phyloP scores from a whole-genome alignment of 1,284 basidiomycete species.

The Ceratobasidium sp. region DNA sequence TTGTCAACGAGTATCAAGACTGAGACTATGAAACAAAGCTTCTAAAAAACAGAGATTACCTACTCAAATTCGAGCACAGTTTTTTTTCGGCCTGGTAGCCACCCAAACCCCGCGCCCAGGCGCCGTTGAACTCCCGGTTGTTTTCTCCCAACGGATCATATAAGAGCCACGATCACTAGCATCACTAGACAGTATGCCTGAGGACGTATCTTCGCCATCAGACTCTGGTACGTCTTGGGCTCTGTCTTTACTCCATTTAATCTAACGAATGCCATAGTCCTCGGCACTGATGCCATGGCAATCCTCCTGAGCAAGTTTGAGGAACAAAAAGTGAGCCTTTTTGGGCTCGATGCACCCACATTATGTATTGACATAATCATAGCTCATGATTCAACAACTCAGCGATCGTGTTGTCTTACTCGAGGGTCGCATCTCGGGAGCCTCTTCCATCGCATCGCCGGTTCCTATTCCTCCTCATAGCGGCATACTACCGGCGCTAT shows the following conservation, averaged over 20 bases:
- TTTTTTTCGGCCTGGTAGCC: slow-evolving; percentile 19
- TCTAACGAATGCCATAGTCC: background rate
- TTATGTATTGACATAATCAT: too few relatives aligned
- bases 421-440: background rate
- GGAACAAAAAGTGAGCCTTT: background rate
- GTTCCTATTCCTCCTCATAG: background rate
- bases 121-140: background rate
- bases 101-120: slow-evolving; percentile 32
- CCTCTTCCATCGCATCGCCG: background rate
- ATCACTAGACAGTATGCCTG: slow-evolving; percentile 5
- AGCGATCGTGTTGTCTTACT: background rate
- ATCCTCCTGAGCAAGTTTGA: background rate
- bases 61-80: background rate
- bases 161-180: background rate
- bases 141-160: background rate
- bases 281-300: background rate
- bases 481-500: background rate
- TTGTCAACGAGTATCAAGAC: background rate
- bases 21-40: background rate
- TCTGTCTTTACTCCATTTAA: background rate
- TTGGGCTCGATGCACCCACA: background rate
- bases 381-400: background rate
- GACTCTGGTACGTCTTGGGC: background rate
- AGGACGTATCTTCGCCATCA: background rate
- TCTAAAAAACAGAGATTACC: background rate